A percentile compares a stretch with the other conserved stretches of the same genome.
Conservation (phyloP, 1,139 yeast genomes). For the Kodamaea alishanica region DNA sequence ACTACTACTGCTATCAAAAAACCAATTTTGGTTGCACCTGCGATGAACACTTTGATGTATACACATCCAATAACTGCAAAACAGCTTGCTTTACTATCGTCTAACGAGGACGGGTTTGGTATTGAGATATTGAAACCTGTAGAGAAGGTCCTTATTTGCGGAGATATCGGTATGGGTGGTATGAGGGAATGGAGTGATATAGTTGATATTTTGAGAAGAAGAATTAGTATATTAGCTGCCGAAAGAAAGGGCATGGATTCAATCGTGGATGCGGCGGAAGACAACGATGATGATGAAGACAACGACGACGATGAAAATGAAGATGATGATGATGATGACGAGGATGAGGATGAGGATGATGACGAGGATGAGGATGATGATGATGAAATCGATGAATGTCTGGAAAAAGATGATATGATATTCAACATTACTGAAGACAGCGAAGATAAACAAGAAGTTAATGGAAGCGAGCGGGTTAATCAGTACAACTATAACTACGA, state of each 20-base stretch:
- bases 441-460: slow-evolving; percentile 6
- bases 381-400: slow-evolving; percentile 31
- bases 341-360: slow-evolving; percentile 32
- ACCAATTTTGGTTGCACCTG: slow-evolving; percentile 90
- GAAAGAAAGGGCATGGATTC: slow-evolving; percentile 22
- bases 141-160: slow-evolving; percentile 89
- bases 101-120: slow-evolving; percentile 42
- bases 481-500: slow-evolving; percentile 7
- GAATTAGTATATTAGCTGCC: slow-evolving; percentile 36
- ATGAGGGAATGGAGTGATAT: slow-evolving; percentile 97
- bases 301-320: slow-evolving; percentile 22
- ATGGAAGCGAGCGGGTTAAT: slow-evolving; percentile 1
- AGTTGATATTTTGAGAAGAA: slow-evolving; percentile 70
- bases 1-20: slow-evolving; percentile 34
- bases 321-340: slow-evolving; percentile 32
- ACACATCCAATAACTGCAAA: slow-evolving; percentile 89
- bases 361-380: slow-evolving; percentile 39
- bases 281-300: slow-evolving; percentile 24
- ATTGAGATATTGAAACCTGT: slow-evolving; percentile 86
- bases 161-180: slow-evolving; percentile 97
- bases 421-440: slow-evolving; percentile 8
- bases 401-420: slow-evolving; percentile 20
- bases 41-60: slow-evolving; percentile 96
- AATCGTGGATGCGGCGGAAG: slow-evolving; percentile 21
- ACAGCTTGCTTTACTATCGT: slow-evolving; percentile 58